Evolutionary conservation across 441 rosid genomes (phyloP).

Genomic region (Viola pubescens): DNA sequence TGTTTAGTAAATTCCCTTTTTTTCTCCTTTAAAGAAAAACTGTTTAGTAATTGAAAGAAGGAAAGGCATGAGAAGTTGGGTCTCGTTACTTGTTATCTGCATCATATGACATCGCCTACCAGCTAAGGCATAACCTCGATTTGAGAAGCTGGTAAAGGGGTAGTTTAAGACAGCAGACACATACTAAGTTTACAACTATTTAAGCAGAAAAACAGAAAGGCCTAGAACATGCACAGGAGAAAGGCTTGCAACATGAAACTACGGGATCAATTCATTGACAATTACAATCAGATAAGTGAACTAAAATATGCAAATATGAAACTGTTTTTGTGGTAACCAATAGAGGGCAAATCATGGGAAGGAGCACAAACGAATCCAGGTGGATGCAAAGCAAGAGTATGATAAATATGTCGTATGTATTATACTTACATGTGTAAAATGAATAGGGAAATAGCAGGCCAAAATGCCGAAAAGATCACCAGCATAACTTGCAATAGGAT

Average conservation of each 20-base stretch:
- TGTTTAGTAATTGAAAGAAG: no score
- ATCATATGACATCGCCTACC: no score
- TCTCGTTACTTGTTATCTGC: no score
- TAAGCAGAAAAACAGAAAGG: neutral
- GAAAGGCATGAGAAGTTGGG: no score
- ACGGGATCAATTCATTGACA: no score
- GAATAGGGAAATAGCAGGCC: conserved; percentile 81
- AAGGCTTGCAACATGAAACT: no score
- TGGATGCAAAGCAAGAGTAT: neutral
- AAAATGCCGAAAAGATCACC: conserved; percentile 52
- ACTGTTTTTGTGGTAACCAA: neutral
- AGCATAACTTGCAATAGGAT: conserved; percentile 52
- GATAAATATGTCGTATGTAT: neutral
- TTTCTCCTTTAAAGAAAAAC: no score
- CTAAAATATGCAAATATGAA: neutral
- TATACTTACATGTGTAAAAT: conserved; percentile 83
- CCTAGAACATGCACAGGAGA: neutral
- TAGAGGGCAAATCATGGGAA: neutral
- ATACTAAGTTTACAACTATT: neutral
- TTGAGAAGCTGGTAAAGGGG: neutral
- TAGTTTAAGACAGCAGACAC: no score
- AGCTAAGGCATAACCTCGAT: no score
- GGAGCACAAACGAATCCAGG: neutral
- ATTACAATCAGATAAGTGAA: no score
- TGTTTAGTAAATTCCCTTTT: no score